These are phyloP conservation scores for Sugiyamaella lignohabitans DNA, from an alignment of 805 yeast genomes.

Conservation along the genomic window DNA sequence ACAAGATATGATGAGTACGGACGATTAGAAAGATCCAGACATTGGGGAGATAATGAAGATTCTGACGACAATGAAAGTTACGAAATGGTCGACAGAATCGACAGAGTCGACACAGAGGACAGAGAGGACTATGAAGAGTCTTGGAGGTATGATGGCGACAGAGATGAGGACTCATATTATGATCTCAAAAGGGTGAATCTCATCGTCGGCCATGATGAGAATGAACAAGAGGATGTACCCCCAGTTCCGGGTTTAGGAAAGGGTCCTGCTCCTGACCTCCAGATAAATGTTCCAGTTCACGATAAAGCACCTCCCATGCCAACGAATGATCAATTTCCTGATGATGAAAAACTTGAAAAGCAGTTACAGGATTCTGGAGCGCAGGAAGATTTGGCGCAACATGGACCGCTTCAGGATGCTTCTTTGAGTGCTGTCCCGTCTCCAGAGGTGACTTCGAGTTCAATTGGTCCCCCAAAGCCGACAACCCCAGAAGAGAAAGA, in stretches of 20 bases:
- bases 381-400: too few species aligned
- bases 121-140: neutral
- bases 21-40: neutral
- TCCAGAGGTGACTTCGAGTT: too few species aligned
- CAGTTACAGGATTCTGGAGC: too few species aligned
- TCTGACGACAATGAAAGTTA: neutral
- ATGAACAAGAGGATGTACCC: neutral
- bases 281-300: slow-evolving; percentile 1
- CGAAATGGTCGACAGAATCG: neutral
- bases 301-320: neutral
- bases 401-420: too few species aligned
- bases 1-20: neutral
- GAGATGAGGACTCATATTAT: neutral
- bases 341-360: too few species aligned
- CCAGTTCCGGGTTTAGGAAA: neutral
- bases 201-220: neutral
- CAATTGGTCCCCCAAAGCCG: too few species aligned
- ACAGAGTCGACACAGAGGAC: neutral
- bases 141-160: too few species aligned
- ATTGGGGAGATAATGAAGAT: neutral
- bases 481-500: too few species aligned
- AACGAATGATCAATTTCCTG: too few species aligned
- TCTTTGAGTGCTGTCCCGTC: too few species aligned
- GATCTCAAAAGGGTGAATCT: neutral
- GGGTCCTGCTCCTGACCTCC: neutral